A percentile compares a stretch with the other conserved stretches of the same genome.
These are phyloP conservation scores for Pleoardoris graminearum DNA, from an alignment of 2,329 filamentous ascomycete genomes.

Conservation along the genomic window DNA sequence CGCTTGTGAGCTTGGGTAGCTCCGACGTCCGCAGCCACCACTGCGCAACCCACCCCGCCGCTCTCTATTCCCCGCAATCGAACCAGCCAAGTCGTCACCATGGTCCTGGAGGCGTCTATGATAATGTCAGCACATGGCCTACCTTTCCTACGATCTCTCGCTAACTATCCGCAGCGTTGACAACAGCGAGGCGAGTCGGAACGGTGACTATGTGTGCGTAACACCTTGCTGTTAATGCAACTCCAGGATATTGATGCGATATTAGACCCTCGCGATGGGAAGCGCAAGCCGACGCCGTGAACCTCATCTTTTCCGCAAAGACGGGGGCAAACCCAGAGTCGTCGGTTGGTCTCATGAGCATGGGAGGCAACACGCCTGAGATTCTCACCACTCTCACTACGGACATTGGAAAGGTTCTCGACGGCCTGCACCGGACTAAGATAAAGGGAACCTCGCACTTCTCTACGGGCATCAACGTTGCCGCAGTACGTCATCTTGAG, in stretches of 20 bases:
- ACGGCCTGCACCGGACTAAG: conserved; percentile 79
- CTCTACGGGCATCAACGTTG: conserved; percentile 92
- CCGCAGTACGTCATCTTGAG: conserved; percentile 73
- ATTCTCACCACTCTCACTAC: conserved; percentile 95
- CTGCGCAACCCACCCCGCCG: conserved; percentile 9
- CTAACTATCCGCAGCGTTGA: conserved; percentile 66
- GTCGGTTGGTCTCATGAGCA: conserved; percentile 96
- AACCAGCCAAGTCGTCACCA: conserved; percentile 58
- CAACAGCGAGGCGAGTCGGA: conserved; percentile 98
- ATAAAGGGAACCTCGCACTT: conserved; percentile 88
- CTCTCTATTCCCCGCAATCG: conserved; percentile 5
- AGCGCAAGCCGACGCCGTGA: conserved; percentile 92
- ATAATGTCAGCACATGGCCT: conserved; percentile 63
- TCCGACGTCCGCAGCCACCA: conserved; percentile 11
- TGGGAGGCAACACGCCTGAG: conserved; percentile 96
- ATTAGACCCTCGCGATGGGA: conserved; percentile 90
- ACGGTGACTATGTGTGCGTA: conserved; percentile 78
- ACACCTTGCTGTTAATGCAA: background rate
- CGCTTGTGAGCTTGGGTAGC: conserved; percentile 7
- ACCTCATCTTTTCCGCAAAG: conserved; percentile 93
- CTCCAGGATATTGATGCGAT: conserved; percentile 38
- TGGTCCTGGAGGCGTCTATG: conserved; percentile 99
- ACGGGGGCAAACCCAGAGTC: conserved; percentile 95
- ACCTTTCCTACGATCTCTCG: conserved; percentile 22
- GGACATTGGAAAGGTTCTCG: conserved; percentile 92